Percentiles rank a stretch among this genome's conserved stretches.
Evolutionary conservation across 2,329 filamentous ascomycete genomes (phyloP).

Genomic region (Aspergillus niger): DNA sequence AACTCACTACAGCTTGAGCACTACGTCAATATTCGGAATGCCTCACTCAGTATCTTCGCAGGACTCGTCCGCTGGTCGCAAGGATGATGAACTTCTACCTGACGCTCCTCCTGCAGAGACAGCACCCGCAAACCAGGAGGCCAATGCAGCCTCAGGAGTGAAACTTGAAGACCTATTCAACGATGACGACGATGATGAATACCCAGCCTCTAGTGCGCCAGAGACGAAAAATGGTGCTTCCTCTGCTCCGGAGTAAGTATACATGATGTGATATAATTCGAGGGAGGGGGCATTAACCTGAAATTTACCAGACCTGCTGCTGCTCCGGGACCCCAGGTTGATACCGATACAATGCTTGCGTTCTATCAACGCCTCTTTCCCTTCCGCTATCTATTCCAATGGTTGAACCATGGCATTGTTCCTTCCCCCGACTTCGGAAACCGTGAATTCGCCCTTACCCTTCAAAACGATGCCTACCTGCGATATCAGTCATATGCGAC

Average conservation of each 20-base stretch:
- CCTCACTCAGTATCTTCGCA: constrained; percentile 40
- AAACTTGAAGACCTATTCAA: constrained; percentile 62
- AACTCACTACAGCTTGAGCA: constrained; percentile 1
- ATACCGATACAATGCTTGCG: constrained; percentile 82
- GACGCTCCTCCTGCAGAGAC: constrained; percentile 38
- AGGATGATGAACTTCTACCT: constrained; percentile 45
- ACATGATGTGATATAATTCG: not conserved
- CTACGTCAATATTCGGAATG: constrained; percentile 27
- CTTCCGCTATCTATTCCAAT: constrained; percentile 92
- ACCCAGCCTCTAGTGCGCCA: constrained; percentile 55
- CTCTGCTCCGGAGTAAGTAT: constrained; percentile 45
- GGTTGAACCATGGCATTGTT: constrained; percentile 90
- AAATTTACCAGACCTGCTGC: constrained; percentile 29
- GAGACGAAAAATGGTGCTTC: constrained; percentile 43
- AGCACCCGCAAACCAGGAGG: constrained; percentile 10
- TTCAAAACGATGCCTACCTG: constrained; percentile 89
- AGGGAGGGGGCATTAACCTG: constrained; percentile 20
- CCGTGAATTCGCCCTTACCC: constrained; percentile 92
- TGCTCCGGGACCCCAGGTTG: constrained; percentile 56
- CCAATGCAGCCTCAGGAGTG: constrained; percentile 29
- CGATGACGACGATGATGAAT: constrained; percentile 59
- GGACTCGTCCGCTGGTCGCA: constrained; percentile 44
- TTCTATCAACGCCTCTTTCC: constrained; percentile 97
- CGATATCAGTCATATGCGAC: constrained; percentile 82
- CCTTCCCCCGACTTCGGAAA: constrained; percentile 87